These are phyloP conservation scores for Trichaptum fuscoviolaceum DNA, from an alignment of 768 basidiomycete genomes.

Conservation along the genomic window DNA sequence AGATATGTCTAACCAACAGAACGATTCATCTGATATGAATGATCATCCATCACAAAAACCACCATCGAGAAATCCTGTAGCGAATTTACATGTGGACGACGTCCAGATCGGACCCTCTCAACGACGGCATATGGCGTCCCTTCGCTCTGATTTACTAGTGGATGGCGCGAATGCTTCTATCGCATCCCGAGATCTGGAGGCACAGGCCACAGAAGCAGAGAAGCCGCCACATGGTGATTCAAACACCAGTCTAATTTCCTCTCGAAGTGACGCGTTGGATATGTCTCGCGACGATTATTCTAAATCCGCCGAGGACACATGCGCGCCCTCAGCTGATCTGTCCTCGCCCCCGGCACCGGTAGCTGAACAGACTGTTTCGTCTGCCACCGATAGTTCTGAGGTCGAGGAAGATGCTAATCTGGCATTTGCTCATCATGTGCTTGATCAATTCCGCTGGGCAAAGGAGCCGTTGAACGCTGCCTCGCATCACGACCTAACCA, in stretches of 20 bases:
- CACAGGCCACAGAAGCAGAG: constrained; percentile 9
- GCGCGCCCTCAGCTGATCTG: constrained; percentile 1
- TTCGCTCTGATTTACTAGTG: background rate
- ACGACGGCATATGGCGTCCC: background rate
- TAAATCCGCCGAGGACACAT: constrained; percentile 1
- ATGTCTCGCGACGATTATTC: background rate
- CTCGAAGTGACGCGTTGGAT: constrained; percentile 3
- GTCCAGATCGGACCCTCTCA: background rate
- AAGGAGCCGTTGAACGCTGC: constrained; percentile 45
- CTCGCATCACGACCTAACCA: constrained; percentile 46
- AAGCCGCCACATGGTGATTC: background rate
- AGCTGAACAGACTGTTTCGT: background rate
- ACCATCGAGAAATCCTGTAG: background rate
- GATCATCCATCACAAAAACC: background rate
- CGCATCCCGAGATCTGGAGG: background rate
- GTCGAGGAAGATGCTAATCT: constrained; percentile 20
- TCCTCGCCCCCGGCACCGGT: background rate
- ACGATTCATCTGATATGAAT: background rate
- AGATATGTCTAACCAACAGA: background rate
- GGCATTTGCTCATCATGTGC: constrained; percentile 40
- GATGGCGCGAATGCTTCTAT: background rate
- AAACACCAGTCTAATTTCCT: constrained; percentile 1
- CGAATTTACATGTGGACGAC: background rate
- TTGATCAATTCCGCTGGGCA: constrained; percentile 35
- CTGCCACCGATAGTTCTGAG: constrained; percentile 6